These are phyloP conservation scores for Cyberlindnera sargentensis DNA, from an alignment of 805 yeast genomes.

Conservation along the genomic window DNA sequence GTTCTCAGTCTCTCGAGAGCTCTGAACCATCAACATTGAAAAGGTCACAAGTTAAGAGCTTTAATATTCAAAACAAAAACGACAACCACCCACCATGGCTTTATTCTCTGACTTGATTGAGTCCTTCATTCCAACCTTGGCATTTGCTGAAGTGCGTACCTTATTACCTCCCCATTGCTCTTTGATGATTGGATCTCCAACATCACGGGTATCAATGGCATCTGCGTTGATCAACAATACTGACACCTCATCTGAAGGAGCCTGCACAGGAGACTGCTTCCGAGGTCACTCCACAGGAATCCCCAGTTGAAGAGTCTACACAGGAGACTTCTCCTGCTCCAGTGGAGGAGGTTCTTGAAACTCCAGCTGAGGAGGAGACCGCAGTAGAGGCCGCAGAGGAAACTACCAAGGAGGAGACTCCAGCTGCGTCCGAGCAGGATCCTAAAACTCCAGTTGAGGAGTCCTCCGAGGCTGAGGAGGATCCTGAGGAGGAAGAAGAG, in stretches of 20 bases:
- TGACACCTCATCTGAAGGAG: not conserved
- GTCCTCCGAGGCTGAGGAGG: slow-evolving; percentile 14
- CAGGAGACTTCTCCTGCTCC: slow-evolving; percentile 8
- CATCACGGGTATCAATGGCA: no score
- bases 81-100: slow-evolving; percentile 4
- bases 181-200: no score
- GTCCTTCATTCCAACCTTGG: slow-evolving; percentile 67
- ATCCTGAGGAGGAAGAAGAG: slow-evolving; percentile 22
- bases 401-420: slow-evolving; percentile 3
- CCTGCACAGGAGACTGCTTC: not conserved
- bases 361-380: slow-evolving; percentile 4
- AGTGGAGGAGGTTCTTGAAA: slow-evolving; percentile 2
- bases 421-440: slow-evolving; percentile 1
- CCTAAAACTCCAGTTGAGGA: slow-evolving; percentile 7
- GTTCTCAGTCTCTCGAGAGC: no score
- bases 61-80: no score
- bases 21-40: not conserved
- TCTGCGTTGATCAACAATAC: not conserved
- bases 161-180: no score
- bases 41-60: not conserved
- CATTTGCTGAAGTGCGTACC: slow-evolving; percentile 56
- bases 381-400: slow-evolving; percentile 7
- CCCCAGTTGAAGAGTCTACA: slow-evolving; percentile 3
- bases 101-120: slow-evolving; percentile 44
- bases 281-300: slow-evolving; percentile 4